A percentile compares a stretch with the other conserved stretches of the same genome.
These are phyloP conservation scores for Corrigiola litoralis DNA, from an alignment of 179 eudicot species.

Conservation along the genomic window DNA sequence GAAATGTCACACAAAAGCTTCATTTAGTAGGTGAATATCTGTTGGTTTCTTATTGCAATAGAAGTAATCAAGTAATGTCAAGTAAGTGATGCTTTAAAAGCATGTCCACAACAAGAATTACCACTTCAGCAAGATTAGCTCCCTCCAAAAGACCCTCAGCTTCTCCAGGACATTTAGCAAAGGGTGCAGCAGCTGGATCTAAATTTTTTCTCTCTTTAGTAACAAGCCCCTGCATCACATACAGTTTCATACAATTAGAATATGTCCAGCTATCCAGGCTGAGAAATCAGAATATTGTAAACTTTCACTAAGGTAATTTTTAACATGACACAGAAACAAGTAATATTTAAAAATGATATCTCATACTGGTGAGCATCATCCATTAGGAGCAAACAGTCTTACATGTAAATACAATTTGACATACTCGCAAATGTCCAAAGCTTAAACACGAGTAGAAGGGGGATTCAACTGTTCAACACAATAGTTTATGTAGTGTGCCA, in stretches of 20 bases:
- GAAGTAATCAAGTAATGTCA: not conserved
- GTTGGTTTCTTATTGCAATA: slow-evolving; percentile 3
- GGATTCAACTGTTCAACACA: too few relatives aligned
- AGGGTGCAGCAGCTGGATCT: slow-evolving; percentile 83
- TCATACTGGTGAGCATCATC: too few relatives aligned
- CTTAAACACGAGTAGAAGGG: too few relatives aligned
- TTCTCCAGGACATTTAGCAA: slow-evolving; percentile 64
- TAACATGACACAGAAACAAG: too few relatives aligned
- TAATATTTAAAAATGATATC: too few relatives aligned
- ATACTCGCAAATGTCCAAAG: too few relatives aligned
- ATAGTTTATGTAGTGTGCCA: too few relatives aligned
- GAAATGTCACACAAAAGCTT: not conserved
- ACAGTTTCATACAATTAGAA: not conserved
- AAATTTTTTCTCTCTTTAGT: slow-evolving; percentile 69
- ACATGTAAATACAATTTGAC: not conserved
- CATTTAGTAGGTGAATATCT: not conserved
- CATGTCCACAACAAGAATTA: slow-evolving; percentile 23
- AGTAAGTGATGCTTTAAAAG: not conserved
- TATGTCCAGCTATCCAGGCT: not conserved
- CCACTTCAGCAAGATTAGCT: slow-evolving; percentile 89
- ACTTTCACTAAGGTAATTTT: too few relatives aligned
- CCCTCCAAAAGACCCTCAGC: slow-evolving; percentile 71
- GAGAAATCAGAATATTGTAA: not conserved
- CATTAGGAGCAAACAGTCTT: not conserved
- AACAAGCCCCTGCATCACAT: slow-evolving; percentile 71